Evolutionary conservation across 768 basidiomycete genomes (phyloP).

Genomic region (Amanita muscaria): DNA sequence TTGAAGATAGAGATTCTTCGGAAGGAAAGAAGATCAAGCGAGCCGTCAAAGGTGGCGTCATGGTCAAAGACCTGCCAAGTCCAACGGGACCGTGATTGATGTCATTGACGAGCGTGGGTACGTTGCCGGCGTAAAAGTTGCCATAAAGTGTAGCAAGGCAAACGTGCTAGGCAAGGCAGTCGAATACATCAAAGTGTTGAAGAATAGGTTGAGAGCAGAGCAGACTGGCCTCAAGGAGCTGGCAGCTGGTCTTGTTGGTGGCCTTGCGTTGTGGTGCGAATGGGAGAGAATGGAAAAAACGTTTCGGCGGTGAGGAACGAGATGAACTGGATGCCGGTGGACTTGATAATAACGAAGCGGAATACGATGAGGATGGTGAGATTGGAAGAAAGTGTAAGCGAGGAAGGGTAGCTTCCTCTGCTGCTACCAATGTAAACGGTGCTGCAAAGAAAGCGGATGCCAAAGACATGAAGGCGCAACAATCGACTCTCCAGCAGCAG

Average conservation of each 20-base stretch:
- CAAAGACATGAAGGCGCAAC: too few species aligned
- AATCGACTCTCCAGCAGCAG: too few species aligned
- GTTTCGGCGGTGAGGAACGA: conserved; percentile 68
- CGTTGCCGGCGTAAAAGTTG: conserved; percentile 88
- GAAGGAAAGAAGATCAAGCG: conserved; percentile 44
- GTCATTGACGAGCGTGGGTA: conserved; percentile 77
- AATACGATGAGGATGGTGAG: conserved; percentile 36
- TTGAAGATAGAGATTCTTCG: too few species aligned
- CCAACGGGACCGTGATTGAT: conserved; percentile 31
- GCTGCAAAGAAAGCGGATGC: too few species aligned
- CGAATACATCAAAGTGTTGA: conserved; percentile 85
- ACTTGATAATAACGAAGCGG: conserved; percentile 41
- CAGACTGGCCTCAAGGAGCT: conserved; percentile 67
- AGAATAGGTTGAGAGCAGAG: conserved; percentile 61
- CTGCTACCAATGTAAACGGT: conserved; percentile 30
- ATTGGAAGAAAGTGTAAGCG: conserved; percentile 58
- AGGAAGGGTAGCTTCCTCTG: conserved; percentile 35
- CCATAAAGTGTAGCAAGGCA: conserved; percentile 85
- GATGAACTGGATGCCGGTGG: conserved; percentile 59
- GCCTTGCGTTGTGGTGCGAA: conserved; percentile 57
- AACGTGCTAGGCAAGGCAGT: conserved; percentile 86
- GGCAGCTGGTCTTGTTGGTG: conserved; percentile 63
- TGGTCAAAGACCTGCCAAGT: conserved; percentile 25
- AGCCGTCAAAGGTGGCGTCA: conserved; percentile 31
- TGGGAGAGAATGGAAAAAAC: conserved; percentile 74